Conservation (phyloP, 148 eudicot genomes). For the Talinum fruticosum region DNA sequence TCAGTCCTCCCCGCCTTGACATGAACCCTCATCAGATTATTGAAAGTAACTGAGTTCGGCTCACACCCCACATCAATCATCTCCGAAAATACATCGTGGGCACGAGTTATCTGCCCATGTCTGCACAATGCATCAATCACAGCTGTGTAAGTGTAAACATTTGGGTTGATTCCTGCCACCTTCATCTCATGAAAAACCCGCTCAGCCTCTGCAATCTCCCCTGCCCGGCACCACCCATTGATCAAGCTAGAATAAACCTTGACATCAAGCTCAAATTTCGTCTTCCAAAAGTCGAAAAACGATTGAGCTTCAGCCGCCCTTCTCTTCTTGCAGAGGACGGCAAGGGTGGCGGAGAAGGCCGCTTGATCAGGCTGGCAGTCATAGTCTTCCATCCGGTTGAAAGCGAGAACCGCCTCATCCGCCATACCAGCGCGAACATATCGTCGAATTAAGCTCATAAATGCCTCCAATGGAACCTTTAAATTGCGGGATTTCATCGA, state of each 20-base stretch:
- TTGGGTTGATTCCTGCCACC: constrained; percentile 58
- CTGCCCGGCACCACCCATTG: constrained; percentile 81
- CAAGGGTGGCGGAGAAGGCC: constrained; percentile 50
- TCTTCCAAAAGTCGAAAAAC: constrained; percentile 67
- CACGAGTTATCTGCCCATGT: constrained; percentile 69
- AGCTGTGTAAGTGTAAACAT: constrained; percentile 68
- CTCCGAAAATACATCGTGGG: constrained; percentile 87
- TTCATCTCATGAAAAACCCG: constrained; percentile 83
- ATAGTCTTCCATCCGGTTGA: constrained; percentile 89
- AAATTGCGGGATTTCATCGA: constrained; percentile 47
- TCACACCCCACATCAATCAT: constrained; percentile 72
- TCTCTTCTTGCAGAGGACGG: constrained; percentile 63
- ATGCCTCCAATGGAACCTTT: constrained; percentile 40
- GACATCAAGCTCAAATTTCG: constrained; percentile 61
- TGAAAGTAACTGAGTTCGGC: constrained; percentile 76
- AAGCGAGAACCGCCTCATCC: constrained; percentile 61
- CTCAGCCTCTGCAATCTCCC: constrained; percentile 68
- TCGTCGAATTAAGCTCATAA: constrained; percentile 51
- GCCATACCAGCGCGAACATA: constrained; percentile 75
- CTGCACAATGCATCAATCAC: constrained; percentile 89
- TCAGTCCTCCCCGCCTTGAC: constrained; percentile 71
- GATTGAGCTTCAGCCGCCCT: constrained; percentile 70
- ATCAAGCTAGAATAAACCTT: constrained; percentile 69
- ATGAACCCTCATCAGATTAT: constrained; percentile 85
- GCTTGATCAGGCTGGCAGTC: constrained; percentile 53